Percentiles rank a stretch among this genome's conserved stretches.
Evolutionary conservation across 257 asterid species (phyloP).

Genomic region (Solanum sparsipilum): DNA sequence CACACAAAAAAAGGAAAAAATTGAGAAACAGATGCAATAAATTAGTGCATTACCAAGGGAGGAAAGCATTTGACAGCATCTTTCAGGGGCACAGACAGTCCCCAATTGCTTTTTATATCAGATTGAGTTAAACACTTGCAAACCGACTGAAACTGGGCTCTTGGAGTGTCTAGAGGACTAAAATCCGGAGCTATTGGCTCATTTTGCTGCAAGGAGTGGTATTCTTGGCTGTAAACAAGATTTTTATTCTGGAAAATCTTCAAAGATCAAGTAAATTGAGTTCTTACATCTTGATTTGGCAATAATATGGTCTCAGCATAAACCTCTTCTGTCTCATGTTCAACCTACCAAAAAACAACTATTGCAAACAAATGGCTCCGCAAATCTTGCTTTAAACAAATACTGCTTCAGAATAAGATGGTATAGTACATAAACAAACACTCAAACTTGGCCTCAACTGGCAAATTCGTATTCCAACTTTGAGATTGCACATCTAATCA

Average conservation of each 20-base stretch:
- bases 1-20: neutral
- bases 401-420: neutral
- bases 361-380: neutral
- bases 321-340: constrained; percentile 66
- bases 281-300: constrained; percentile 51
- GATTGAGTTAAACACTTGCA: constrained; percentile 72
- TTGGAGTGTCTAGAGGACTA: constrained; percentile 28
- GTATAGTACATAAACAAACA: neutral
- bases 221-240: neutral
- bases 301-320: constrained; percentile 57
- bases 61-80: constrained; percentile 77
- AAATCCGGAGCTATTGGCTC: constrained; percentile 32
- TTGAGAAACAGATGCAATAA: neutral
- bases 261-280: neutral
- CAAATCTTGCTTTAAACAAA: neutral
- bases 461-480: neutral
- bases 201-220: constrained; percentile 30
- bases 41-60: constrained; percentile 46
- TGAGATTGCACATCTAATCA: neutral
- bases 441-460: neutral
- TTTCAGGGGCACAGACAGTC: constrained; percentile 52
- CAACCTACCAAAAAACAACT: constrained; percentile 37
- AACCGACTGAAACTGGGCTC: constrained; percentile 43
- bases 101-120: constrained; percentile 66
- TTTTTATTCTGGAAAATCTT: neutral